These are phyloP conservation scores for Myriosclerotinia curreyana DNA, from an alignment of 2,329 filamentous ascomycete species.

Conservation along the genomic window DNA sequence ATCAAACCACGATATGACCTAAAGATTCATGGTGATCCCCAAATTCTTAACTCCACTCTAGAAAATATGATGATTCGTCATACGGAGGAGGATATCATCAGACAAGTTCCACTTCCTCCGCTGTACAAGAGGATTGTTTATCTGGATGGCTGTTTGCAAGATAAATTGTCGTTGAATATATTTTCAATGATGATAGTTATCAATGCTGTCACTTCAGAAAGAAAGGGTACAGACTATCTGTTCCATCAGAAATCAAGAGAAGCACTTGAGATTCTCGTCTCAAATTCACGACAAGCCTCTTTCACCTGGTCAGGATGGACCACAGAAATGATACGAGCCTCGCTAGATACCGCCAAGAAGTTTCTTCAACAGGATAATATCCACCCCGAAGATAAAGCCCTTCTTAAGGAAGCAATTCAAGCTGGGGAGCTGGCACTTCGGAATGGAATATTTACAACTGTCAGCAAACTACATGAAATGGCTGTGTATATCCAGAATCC, in stretches of 20 bases:
- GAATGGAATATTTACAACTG: constrained; percentile 62
- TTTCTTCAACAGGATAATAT: constrained; percentile 65
- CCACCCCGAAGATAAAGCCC: constrained; percentile 54
- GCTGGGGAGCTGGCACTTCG: constrained; percentile 58
- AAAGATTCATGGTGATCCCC: constrained; percentile 54
- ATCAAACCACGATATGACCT: constrained; percentile 53
- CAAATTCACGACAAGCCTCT: constrained; percentile 76
- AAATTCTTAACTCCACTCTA: constrained; percentile 66
- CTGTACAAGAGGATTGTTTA: constrained; percentile 69
- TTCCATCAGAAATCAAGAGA: constrained; percentile 75
- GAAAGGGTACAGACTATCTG: constrained; percentile 81
- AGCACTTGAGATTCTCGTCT: constrained; percentile 64
- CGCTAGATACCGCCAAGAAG: constrained; percentile 61
- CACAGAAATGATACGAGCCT: constrained; percentile 56
- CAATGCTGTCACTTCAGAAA: constrained; percentile 85
- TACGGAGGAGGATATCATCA: constrained; percentile 64
- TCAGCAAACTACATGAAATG: constrained; percentile 72
- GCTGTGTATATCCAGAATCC: constrained; percentile 63
- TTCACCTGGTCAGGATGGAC: constrained; percentile 81
- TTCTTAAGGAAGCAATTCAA: constrained; percentile 63
- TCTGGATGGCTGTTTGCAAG: constrained; percentile 79
- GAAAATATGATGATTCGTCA: constrained; percentile 81
- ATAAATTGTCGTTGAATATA: constrained; percentile 77
- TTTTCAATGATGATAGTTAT: constrained; percentile 82
- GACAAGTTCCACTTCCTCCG: constrained; percentile 63